phyloP scores from a whole-genome alignment of 805 yeast genomes.

The Spathaspora passalidarum region DNA sequence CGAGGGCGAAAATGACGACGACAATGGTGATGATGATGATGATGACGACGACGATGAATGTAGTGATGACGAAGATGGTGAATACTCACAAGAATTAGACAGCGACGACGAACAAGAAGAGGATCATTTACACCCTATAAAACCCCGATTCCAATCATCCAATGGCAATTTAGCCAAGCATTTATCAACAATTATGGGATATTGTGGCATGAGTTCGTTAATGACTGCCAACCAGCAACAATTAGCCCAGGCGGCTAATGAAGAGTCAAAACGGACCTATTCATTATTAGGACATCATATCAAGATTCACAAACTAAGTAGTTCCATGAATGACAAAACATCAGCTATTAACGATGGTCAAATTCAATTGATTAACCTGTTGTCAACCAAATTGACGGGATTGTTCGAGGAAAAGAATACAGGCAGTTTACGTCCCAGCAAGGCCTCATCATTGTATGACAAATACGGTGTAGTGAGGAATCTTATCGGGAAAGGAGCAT shows the following conservation, averaged over 20 bases:
- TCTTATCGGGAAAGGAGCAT: slow-evolving; percentile 37
- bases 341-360: slow-evolving; percentile 31
- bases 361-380: slow-evolving; percentile 18
- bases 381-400: slow-evolving; percentile 17
- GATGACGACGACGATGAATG: slow-evolving; percentile 17
- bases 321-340: slow-evolving; percentile 8
- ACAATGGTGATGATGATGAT: slow-evolving; percentile 13
- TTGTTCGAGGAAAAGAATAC: slow-evolving; percentile 11
- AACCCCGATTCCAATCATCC: slow-evolving; percentile 5
- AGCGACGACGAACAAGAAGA: slow-evolving; percentile 18
- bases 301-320: slow-evolving; percentile 23
- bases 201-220: slow-evolving; percentile 26
- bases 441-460: slow-evolving; percentile 22
- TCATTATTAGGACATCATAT: slow-evolving; percentile 22
- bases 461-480: slow-evolving; percentile 33
- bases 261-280: slow-evolving; percentile 31
- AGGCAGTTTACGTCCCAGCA: slow-evolving; percentile 9
- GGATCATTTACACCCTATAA: slow-evolving; percentile 25
- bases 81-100: slow-evolving; percentile 2
- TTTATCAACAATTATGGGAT: slow-evolving; percentile 30
- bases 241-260: slow-evolving; percentile 23
- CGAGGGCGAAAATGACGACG: slow-evolving; percentile 12
- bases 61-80: slow-evolving; percentile 7
- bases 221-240: slow-evolving; percentile 12
- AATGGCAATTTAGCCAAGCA: slow-evolving; percentile 18